Conservation (phyloP, 2,329 filamentous ascomycete genomes). For the Gremmenia infestans region DNA sequence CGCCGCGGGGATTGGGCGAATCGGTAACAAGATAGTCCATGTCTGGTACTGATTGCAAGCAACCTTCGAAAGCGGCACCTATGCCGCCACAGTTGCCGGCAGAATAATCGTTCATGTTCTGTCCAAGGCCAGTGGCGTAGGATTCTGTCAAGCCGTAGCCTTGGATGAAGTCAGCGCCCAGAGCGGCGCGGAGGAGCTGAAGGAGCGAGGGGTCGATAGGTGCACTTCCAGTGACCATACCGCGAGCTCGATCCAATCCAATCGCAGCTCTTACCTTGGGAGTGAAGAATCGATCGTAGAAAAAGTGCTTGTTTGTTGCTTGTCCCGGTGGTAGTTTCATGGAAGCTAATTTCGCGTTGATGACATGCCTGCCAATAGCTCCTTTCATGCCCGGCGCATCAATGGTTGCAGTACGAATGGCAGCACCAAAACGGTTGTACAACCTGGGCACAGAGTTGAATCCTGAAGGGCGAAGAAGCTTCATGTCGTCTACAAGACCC, state of each 20-base stretch:
- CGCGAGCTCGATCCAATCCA: constrained; percentile 67
- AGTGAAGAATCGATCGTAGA: constrained; percentile 86
- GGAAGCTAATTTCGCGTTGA: constrained; percentile 73
- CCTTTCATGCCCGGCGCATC: constrained; percentile 77
- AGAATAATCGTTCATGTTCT: constrained; percentile 65
- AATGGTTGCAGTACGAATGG: constrained; percentile 73
- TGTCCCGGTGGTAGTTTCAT: constrained; percentile 67
- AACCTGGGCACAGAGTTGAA: constrained; percentile 89
- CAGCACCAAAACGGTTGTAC: constrained; percentile 84
- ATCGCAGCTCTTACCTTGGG: constrained; percentile 81
- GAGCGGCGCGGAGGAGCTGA: constrained; percentile 79
- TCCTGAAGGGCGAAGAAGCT: constrained; percentile 73
- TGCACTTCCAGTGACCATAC: constrained; percentile 83
- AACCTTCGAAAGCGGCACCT: constrained; percentile 64
- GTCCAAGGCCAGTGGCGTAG: constrained; percentile 71
- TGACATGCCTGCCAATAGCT: constrained; percentile 71
- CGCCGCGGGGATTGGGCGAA: constrained; percentile 83
- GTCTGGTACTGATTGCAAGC: constrained; percentile 82
- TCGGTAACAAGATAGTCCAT: constrained; percentile 90
- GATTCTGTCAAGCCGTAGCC: constrained; percentile 94
- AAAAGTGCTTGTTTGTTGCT: constrained; percentile 71
- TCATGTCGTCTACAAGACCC: constrained; percentile 85
- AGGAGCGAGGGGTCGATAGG: constrained; percentile 86
- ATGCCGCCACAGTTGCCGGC: constrained; percentile 79
- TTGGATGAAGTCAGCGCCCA: constrained; percentile 74